Conservation (phyloP, 208 protist species). For the Acanthamoeba triangularis region DNA sequence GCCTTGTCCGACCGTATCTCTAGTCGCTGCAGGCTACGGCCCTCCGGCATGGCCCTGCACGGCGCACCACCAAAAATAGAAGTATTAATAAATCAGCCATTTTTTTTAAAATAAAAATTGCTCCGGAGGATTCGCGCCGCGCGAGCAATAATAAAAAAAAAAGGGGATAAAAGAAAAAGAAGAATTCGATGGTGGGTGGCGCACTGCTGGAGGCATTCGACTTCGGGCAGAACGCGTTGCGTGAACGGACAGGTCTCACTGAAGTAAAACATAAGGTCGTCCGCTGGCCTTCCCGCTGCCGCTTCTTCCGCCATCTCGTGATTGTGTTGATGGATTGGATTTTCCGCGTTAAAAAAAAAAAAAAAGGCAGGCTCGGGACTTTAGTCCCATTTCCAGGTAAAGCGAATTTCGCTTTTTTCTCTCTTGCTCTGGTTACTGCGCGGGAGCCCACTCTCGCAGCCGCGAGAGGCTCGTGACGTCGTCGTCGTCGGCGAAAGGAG, state of each 20-base stretch:
- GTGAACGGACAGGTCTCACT: slow-evolving; percentile 62
- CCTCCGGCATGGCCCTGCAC: slow-evolving; percentile 29
- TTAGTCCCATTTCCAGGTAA: too few species aligned
- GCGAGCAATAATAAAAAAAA: too few species aligned
- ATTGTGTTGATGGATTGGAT: too few species aligned
- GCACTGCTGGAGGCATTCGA: slow-evolving; percentile 51
- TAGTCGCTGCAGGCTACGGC: slow-evolving; percentile 7
- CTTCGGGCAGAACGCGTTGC: slow-evolving; percentile 55
- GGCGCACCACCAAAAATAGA: not conserved
- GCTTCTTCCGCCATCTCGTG: not conserved
- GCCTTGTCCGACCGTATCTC: slow-evolving; percentile 39
- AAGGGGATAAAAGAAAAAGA: not conserved
- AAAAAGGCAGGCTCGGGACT: too few species aligned
- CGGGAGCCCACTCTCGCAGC: too few species aligned
- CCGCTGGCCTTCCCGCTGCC: not conserved
- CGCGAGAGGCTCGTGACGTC: not conserved
- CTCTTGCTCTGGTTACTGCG: too few species aligned
- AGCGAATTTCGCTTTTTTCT: too few species aligned
- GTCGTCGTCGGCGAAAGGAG: not conserved
- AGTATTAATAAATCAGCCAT: too few species aligned
- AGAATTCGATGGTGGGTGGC: not conserved
- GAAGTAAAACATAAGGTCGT: slow-evolving; percentile 62
- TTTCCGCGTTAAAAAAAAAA: too few species aligned
- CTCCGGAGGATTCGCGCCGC: too few species aligned
- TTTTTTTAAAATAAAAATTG: too few species aligned